These are phyloP conservation scores for Quercus aquifolioides DNA, from an alignment of 306 rosid species.

Conservation along the genomic window DNA sequence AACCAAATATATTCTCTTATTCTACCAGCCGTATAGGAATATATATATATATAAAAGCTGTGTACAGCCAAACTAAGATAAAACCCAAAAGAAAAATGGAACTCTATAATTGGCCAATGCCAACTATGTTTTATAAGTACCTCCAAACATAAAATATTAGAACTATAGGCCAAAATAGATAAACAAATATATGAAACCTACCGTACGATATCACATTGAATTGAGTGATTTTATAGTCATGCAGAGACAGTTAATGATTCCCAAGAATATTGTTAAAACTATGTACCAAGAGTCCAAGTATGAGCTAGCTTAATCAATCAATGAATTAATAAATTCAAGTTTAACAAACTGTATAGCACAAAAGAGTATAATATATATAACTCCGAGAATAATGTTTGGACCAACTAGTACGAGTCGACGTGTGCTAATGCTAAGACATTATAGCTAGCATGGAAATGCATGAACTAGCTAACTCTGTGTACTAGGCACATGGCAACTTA, in stretches of 20 bases:
- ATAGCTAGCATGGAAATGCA: slow-evolving; percentile 10
- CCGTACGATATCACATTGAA: neutral
- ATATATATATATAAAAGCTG: neutral
- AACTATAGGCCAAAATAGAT: neutral
- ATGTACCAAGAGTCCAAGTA: neutral
- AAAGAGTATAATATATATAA: neutral
- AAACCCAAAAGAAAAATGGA: neutral
- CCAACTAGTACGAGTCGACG: neutral
- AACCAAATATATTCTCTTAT: neutral
- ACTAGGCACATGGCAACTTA: slow-evolving; percentile 33
- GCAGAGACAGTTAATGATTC: neutral
- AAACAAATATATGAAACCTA: neutral
- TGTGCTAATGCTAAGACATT: neutral
- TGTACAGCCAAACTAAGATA: neutral
- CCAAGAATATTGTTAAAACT: neutral
- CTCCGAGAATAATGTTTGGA: too few relatives aligned
- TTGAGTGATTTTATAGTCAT: neutral
- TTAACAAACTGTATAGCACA: neutral
- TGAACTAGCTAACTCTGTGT: slow-evolving; percentile 12
- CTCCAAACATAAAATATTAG: neutral
- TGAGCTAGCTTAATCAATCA: neutral
- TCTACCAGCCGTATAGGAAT: neutral
- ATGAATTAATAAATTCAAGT: neutral
- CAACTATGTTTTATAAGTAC: neutral
- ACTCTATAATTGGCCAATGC: neutral